Percentiles rank a stretch among this genome's conserved stretches.
phyloP scores from a whole-genome alignment of 768 basidiomycete genomes.

The Agaricus subrufescens region DNA sequence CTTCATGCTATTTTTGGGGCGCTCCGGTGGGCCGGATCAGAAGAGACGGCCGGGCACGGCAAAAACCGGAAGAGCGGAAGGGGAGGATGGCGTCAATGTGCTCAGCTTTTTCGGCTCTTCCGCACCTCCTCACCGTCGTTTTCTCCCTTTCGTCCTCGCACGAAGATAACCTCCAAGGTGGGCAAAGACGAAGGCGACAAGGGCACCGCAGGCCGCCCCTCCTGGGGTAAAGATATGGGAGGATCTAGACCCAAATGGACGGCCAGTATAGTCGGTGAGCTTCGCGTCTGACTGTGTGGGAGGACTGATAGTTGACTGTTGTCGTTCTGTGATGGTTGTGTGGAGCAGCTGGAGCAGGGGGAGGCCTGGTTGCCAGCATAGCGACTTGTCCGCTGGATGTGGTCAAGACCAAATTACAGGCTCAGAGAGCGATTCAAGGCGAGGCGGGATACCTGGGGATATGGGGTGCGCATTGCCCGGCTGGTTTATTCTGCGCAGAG shows the following conservation, averaged over 20 bases:
- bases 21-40: constrained; percentile 3
- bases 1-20: not conserved
- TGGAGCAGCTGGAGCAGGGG: constrained; percentile 82
- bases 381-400: constrained; percentile 98
- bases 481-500: not conserved
- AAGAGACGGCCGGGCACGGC: constrained; percentile 8
- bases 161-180: constrained; percentile 17
- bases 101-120: not conserved
- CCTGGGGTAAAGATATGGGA: constrained; percentile 68
- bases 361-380: constrained; percentile 87
- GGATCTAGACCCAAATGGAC: constrained; percentile 53
- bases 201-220: constrained; percentile 3
- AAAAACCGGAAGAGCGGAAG: constrained; percentile 14
- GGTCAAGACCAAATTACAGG: constrained; percentile 95
- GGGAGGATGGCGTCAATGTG: too few species aligned
- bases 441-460: constrained; percentile 76
- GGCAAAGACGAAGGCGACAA: constrained; percentile 1
- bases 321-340: not conserved
- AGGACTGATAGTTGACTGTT: not conserved
- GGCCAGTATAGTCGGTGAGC: constrained; percentile 77
- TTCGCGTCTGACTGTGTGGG: not conserved
- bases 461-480: constrained; percentile 43
- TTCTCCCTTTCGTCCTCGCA: constrained; percentile 10
- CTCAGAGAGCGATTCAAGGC: constrained; percentile 72
- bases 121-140: not conserved